Evolutionary conservation across 2,329 filamentous ascomycete genomes (phyloP).

Genomic region (Akanthomyces uredinophilus): DNA sequence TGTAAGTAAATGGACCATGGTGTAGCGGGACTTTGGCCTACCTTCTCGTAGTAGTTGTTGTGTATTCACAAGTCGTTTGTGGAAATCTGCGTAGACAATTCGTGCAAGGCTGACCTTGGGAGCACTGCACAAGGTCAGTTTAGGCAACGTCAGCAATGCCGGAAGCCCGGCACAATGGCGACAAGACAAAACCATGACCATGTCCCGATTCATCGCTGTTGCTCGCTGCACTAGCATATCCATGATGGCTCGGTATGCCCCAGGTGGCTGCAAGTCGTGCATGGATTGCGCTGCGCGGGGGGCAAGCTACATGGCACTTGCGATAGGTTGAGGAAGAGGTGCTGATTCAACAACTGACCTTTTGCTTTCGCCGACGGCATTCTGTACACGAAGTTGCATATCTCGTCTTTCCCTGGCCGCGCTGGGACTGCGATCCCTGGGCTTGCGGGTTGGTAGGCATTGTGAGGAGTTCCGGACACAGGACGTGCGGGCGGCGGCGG

Average conservation of each 20-base stretch:
- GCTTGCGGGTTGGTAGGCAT: slow-evolving; percentile 21
- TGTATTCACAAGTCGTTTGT: slow-evolving; percentile 46
- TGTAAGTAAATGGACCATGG: neutral
- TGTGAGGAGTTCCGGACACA: neutral
- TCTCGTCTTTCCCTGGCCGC: slow-evolving; percentile 19
- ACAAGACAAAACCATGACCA: neutral
- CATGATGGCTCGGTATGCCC: neutral
- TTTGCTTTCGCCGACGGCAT: slow-evolving; percentile 48
- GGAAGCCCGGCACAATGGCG: too few species aligned
- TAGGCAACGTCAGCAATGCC: neutral
- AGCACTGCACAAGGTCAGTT: slow-evolving; percentile 36
- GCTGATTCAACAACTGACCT: slow-evolving; percentile 28
- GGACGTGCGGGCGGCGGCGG: neutral
- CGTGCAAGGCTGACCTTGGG: slow-evolving; percentile 48
- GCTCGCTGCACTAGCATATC: too few species aligned
- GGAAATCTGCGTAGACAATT: slow-evolving; percentile 50
- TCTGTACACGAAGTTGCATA: slow-evolving; percentile 43
- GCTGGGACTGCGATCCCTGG: slow-evolving; percentile 22
- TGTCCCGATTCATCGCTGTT: too few species aligned
- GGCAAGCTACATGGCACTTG: neutral
- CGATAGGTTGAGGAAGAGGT: too few species aligned
- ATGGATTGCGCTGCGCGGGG: neutral
- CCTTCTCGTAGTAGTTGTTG: slow-evolving; percentile 22
- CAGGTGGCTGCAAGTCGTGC: neutral
- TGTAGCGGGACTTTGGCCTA: slow-evolving; percentile 9